phyloP scores from a whole-genome alignment of 305 asterid species.

The Rubia balearica region DNA sequence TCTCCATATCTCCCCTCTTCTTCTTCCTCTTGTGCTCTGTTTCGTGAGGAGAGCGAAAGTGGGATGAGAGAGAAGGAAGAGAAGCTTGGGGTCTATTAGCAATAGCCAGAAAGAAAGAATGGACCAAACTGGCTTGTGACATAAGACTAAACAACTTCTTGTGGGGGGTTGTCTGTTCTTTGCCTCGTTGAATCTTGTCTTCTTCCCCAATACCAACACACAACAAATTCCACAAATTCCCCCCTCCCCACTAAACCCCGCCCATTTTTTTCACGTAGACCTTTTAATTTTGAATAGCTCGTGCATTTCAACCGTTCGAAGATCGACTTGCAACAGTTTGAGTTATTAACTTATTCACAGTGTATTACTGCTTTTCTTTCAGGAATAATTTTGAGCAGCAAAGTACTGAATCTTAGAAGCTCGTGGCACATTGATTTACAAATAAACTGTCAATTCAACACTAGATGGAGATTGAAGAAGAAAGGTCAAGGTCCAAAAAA shows the following conservation, averaged over 20 bases:
- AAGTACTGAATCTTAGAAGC: too few species aligned
- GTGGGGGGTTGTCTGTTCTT: slow-evolving; percentile 28
- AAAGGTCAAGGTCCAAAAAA: background rate
- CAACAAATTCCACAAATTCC: background rate
- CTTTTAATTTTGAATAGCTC: too few species aligned
- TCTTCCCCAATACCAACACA: slow-evolving; percentile 9
- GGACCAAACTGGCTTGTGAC: slow-evolving; percentile 30
- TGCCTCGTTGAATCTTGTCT: slow-evolving; percentile 36
- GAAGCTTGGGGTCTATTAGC: background rate
- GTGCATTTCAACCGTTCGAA: background rate
- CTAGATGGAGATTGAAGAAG: background rate
- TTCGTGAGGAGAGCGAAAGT: slow-evolving; percentile 19
- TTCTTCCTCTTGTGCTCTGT: background rate
- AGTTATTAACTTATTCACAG: too few species aligned
- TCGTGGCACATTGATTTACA: too few species aligned
- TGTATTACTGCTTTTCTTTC: too few species aligned
- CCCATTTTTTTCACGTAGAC: background rate
- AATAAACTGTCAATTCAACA: too few species aligned
- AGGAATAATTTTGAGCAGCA: too few species aligned
- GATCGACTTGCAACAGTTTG: background rate
- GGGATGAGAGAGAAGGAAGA: slow-evolving; percentile 4
- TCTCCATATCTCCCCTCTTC: slow-evolving; percentile 18
- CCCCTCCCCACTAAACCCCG: background rate
- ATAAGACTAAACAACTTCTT: slow-evolving; percentile 16
- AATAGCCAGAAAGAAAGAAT: slow-evolving; percentile 13